Base-by-base conservation (phyloP, 2,329 filamentous ascomycete genomes). In the Phaeoacremonium minimum region DNA sequence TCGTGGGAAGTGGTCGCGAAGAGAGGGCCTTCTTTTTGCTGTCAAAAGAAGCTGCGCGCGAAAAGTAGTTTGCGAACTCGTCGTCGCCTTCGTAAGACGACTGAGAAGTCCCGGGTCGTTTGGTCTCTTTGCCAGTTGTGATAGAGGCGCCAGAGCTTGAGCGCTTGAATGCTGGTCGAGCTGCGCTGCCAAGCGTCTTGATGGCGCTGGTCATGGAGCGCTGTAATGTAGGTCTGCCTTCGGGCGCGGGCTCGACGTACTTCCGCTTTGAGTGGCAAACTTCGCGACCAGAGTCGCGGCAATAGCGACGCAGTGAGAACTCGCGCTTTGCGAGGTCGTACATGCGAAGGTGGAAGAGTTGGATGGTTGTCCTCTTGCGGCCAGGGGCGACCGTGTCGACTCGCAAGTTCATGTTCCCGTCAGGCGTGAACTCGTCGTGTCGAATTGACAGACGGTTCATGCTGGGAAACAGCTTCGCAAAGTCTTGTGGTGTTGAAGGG, bases 401-500 rank as follows among this genome's bases (percentile, higher is more conserved):
- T 19, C 90, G 83, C 39, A 98, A 73, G 57, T 97, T 97, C 88
- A 96, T 94, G 69, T 96, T 95, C 22, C 91, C 91, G 57, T 98
- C 91, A 4, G 83, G 64, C 0, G 89, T 93, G 33, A 87, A 80
- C 61, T 96, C 88, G 56, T 97, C 93, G 56, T 97, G 91, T 18
- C 85, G 80, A 53, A 98, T 88, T 22, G 79, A 78, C 35, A 97
- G 67, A 38, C 86, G 78, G 56, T 88, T 80, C 47, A 83, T 75
- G 7, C 90, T 94, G 9, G 93, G 91, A 58, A 96, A 98, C 36
- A 95, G 75, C 36, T 82, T 75, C 17, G 81, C 83, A 57, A 97
- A 97, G 47, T 90, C 83, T 40, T 83, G 73, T 4, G 91, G 85
- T 2, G 83, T 90, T 2, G 89, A 87, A 9, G 89, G 77, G 18